phyloP scores from a whole-genome alignment of 1,139 yeast genomes.

The Lodderomyces margitis region DNA sequence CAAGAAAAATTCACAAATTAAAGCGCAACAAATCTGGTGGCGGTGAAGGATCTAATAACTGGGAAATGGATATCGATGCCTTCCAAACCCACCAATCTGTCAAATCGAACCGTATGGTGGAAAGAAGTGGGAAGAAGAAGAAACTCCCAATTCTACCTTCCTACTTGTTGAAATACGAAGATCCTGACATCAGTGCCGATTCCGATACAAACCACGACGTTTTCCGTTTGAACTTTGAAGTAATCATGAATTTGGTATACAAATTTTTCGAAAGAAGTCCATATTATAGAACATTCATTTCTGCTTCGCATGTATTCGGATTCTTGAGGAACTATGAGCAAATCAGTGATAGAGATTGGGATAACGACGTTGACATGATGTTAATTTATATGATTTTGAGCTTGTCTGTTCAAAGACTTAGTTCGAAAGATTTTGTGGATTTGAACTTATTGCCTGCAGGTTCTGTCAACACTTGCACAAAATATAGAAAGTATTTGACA shows the following conservation, averaged over 20 bases:
- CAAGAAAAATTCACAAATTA: constrained; percentile 7
- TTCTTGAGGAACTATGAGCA: constrained; percentile 30
- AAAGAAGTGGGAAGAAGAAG: constrained; percentile 27
- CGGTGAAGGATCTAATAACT: constrained; percentile 6
- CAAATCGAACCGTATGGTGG: constrained; percentile 17
- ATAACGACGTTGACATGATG: constrained; percentile 49
- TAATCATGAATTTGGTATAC: constrained; percentile 29
- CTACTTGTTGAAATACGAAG: constrained; percentile 23
- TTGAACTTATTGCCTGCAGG: constrained; percentile 21
- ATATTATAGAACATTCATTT: constrained; percentile 34
- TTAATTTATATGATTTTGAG: constrained; percentile 45
- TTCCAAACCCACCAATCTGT: constrained; percentile 9
- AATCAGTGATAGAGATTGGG: constrained; percentile 43
- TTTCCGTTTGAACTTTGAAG: constrained; percentile 22
- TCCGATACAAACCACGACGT: constrained; percentile 22
- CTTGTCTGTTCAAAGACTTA: constrained; percentile 37
- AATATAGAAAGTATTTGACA: constrained; percentile 28
- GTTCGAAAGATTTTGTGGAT: constrained; percentile 34
- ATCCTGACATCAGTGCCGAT: constrained; percentile 23
- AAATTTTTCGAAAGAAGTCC: constrained; percentile 30
- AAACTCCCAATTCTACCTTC: constrained; percentile 22
- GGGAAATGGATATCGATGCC: constrained; percentile 14
- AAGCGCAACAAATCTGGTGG: constrained; percentile 7
- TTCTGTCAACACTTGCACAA: constrained; percentile 23
- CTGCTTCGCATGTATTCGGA: constrained; percentile 23